Percentiles rank a stretch among this genome's conserved stretches.
phyloP scores from a whole-genome alignment of 2,329 filamentous ascomycete species.

The Madurella mycetomatis region DNA sequence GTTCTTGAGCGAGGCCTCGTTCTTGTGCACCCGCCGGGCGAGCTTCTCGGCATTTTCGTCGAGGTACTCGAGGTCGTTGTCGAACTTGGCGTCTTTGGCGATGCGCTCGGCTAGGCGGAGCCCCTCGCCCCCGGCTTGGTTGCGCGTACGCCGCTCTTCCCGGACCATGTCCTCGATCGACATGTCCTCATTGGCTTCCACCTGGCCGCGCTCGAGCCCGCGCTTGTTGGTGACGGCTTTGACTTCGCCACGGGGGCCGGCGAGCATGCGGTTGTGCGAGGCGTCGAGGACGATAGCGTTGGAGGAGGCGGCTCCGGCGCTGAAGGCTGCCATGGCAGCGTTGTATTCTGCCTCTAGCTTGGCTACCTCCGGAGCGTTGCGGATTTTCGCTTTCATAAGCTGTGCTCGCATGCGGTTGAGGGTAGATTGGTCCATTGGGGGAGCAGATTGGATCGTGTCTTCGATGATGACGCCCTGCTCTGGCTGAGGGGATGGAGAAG shows the following conservation, averaged over 20 bases:
- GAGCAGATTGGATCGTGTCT: conserved; percentile 43
- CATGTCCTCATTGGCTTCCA: conserved; percentile 94
- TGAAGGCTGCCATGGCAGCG: conserved; percentile 60
- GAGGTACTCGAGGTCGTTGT: conserved; percentile 92
- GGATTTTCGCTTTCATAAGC: conserved; percentile 92
- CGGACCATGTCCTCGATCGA: conserved; percentile 93
- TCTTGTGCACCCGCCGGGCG: conserved; percentile 81
- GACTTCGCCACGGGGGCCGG: conserved; percentile 68
- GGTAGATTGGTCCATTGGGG: conserved; percentile 67
- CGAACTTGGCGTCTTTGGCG: conserved; percentile 85
- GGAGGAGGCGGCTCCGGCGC: conserved; percentile 36
- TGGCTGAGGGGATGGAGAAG: conserved; percentile 24
- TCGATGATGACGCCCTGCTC: conserved; percentile 57
- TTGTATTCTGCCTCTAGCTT: conserved; percentile 83
- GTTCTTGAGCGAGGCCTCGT: conserved; percentile 82
- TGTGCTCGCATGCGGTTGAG: conserved; percentile 89
- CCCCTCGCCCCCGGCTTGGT: conserved; percentile 73
- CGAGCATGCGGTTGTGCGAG: conserved; percentile 86
- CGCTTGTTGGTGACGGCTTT: conserved; percentile 74
- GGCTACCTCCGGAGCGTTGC: conserved; percentile 67
- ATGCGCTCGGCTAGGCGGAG: conserved; percentile 85
- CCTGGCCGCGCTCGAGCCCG: conserved; percentile 75
- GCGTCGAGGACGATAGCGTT: conserved; percentile 75
- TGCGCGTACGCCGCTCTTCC: conserved; percentile 82
- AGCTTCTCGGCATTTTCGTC: conserved; percentile 93